Percentiles rank a stretch among this genome's conserved stretches.
phyloP scores from a whole-genome alignment of 306 rosid genomes.

The Cucurbita argyrosperma region DNA sequence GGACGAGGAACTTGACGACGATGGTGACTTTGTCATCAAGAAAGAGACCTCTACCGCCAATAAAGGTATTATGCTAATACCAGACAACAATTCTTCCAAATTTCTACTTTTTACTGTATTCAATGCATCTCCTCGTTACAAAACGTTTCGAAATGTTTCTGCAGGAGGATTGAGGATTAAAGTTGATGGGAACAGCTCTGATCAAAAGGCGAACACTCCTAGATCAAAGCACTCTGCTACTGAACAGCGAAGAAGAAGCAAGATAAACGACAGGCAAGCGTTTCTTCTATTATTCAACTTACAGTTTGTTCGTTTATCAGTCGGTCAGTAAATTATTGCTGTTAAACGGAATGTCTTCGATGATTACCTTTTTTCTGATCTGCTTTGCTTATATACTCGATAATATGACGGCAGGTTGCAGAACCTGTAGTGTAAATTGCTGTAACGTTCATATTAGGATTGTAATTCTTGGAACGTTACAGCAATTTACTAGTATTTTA shows the following conservation, averaged over 20 bases:
- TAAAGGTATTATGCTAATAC: constrained; percentile 32
- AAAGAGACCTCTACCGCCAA: constrained; percentile 40
- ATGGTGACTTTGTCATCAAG: constrained; percentile 49
- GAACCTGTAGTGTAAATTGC: too few species aligned
- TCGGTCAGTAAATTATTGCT: background rate
- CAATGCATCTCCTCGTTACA: background rate
- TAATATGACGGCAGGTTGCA: background rate
- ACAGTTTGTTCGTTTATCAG: background rate
- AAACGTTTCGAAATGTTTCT: background rate
- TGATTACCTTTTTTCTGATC: background rate
- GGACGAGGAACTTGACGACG: constrained; percentile 60
- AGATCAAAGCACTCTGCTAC: constrained; percentile 98
- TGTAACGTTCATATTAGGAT: background rate
- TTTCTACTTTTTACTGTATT: too few species aligned
- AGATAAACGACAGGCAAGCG: constrained; percentile 88
- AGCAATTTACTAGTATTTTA: background rate
- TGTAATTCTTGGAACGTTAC: background rate
- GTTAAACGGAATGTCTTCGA: background rate
- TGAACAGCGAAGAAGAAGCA: constrained; percentile 95
- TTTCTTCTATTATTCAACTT: background rate
- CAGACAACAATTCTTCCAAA: background rate
- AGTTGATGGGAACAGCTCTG: constrained; percentile 51
- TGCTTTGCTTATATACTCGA: background rate
- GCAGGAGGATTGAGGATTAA: constrained; percentile 44
- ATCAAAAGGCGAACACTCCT: constrained; percentile 85